These are phyloP conservation scores for Begonia peltatifolia DNA, from an alignment of 306 rosid species.

Conservation along the genomic window DNA sequence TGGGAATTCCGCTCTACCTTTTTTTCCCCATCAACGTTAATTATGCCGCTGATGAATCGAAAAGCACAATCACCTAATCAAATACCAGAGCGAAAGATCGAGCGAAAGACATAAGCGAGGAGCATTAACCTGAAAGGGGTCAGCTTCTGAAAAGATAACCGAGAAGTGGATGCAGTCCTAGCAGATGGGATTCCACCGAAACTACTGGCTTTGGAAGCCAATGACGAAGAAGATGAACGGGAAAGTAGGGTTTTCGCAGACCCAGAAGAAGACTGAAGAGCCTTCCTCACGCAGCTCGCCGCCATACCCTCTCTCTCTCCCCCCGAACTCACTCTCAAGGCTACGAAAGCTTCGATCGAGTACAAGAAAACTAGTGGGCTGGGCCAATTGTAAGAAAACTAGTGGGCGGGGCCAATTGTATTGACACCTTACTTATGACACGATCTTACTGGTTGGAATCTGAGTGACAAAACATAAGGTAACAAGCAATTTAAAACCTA, in stretches of 20 bases:
- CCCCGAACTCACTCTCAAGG: too few relatives aligned
- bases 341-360: too few relatives aligned
- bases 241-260: slow-evolving; percentile 33
- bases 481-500: too few relatives aligned
- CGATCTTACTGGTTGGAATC: too few relatives aligned
- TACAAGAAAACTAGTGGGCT: too few relatives aligned
- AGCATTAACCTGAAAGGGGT: slow-evolving; percentile 34
- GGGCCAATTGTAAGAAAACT: too few relatives aligned
- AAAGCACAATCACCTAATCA: neutral
- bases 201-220: slow-evolving; percentile 27
- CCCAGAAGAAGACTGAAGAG: slow-evolving; percentile 50
- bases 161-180: slow-evolving; percentile 19
- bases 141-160: slow-evolving; percentile 25
- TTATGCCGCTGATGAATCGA: neutral
- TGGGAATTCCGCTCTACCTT: neutral
- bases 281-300: slow-evolving; percentile 43
- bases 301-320: slow-evolving; percentile 30
- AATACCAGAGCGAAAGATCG: neutral
- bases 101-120: neutral
- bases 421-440: too few relatives aligned
- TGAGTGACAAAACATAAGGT: too few relatives aligned
- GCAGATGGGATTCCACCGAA: slow-evolving; percentile 19
- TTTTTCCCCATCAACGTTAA: neutral
- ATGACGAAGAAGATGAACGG: slow-evolving; percentile 25
- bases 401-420: too few relatives aligned